phyloP scores from a whole-genome alignment of 768 basidiomycete species.

The Termitomyces sp. region DNA sequence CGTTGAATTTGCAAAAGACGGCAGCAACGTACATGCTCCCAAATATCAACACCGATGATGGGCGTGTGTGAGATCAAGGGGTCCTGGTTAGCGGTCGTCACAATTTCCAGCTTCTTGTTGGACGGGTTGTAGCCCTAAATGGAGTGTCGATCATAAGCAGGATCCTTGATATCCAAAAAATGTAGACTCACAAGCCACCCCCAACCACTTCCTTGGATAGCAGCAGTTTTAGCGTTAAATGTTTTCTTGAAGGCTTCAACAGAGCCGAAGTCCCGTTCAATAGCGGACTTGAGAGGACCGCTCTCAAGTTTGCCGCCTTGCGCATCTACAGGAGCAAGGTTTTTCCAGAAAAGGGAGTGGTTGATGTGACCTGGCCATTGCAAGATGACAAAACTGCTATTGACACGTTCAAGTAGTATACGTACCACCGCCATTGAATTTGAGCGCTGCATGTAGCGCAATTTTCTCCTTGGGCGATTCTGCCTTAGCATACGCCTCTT shows the following conservation, averaged over 20 bases:
- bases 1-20: neutral
- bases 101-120: slow-evolving; percentile 78
- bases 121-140: slow-evolving; percentile 63
- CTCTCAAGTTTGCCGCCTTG: slow-evolving; percentile 63
- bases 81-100: slow-evolving; percentile 96
- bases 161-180: neutral
- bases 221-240: slow-evolving; percentile 85
- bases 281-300: slow-evolving; percentile 71
- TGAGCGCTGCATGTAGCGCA: slow-evolving; percentile 84
- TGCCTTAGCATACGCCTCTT: slow-evolving; percentile 71
- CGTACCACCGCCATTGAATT: slow-evolving; percentile 95
- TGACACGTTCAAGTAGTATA: neutral
- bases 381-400: too few species aligned
- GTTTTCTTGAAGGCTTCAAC: slow-evolving; percentile 83
- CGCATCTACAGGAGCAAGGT: slow-evolving; percentile 70
- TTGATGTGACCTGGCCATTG: slow-evolving; percentile 75
- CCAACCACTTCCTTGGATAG: slow-evolving; percentile 97
- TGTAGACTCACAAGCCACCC: slow-evolving; percentile 78
- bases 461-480: slow-evolving; percentile 72
- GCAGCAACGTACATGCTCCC: slow-evolving; percentile 77
- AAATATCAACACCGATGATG: slow-evolving; percentile 95
- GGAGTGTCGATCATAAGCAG: neutral
- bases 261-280: slow-evolving; percentile 82
- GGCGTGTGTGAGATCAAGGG: slow-evolving; percentile 79
- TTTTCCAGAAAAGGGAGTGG: slow-evolving; percentile 97